Evolutionary conservation across 2,329 filamentous ascomycete genomes (phyloP), one percentile per base, ranked within the genome.

Genomic region (Fusarium devonianum): DNA sequence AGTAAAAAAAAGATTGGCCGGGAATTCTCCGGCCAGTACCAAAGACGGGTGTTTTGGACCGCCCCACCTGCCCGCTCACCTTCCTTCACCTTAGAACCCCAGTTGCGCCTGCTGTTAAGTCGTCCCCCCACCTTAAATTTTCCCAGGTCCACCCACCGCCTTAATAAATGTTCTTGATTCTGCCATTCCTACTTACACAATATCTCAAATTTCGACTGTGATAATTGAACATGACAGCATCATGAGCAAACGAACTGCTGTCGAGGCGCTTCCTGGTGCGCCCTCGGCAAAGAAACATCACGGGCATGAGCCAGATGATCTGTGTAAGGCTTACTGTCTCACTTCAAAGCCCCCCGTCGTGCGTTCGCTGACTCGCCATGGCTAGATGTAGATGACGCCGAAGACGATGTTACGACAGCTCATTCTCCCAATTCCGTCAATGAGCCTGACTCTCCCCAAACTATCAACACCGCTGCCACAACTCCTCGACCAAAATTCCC

Each of bases 401-500:
- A 73, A 25, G 72, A 73, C 45, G 70, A 71, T 45, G 50, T 57
- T 28, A 65, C 64, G 14, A 66, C 66, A 9, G 58, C 61, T 8
- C 63, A 66, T 25, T 69, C 71, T n/a, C 71, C 70, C 7, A 64
- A 49, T 34, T 72, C 71, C n/a, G 57, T 49, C 12, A 58, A 58
- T n/a, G 67, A 70, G 11, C 59, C 52, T 26, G 70, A 67, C 5
- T 69, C 70, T 2, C 67, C 69, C 7, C 52, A 65, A 7, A 73
- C 70, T 9, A 22, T 40, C 4, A 64, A 66, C 7, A 68, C 67
- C 1, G 66, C 64, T 17, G 68, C 65, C 4, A 72, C 72, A 2
- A 73, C 72, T 4, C 78, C 82, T 4, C 73, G 75, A 10, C 70
- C 74, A 49, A 83, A 79, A 49, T 85, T 83, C 53, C 87, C 86